Evolutionary conservation across 2,329 filamentous ascomycete genomes (phyloP).

Genomic region (Talaromyces sp.): DNA sequence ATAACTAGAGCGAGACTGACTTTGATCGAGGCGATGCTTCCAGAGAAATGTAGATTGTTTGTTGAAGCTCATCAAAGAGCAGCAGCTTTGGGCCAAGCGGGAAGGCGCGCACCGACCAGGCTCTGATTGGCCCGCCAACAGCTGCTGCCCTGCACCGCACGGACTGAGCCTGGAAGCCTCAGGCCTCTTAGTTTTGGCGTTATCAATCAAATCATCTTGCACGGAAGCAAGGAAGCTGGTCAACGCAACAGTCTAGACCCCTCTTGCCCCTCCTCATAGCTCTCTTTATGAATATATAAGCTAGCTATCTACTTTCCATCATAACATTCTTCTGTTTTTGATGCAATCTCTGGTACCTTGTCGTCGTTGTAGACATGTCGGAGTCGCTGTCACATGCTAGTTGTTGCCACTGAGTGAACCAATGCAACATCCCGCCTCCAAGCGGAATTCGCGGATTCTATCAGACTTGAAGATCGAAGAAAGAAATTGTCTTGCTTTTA

Average conservation of each 20-base stretch:
- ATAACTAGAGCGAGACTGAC: not conserved
- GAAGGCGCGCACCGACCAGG: not conserved
- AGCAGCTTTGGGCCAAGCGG: constrained; percentile 3
- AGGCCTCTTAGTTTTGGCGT: constrained; percentile 1
- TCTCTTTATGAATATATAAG: not conserved
- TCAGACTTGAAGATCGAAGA: not conserved
- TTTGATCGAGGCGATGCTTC: not conserved
- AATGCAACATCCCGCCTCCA: constrained; percentile 6
- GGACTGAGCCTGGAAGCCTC: not conserved
- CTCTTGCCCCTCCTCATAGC: not conserved
- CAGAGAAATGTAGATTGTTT: not conserved
- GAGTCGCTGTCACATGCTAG: constrained; percentile 7
- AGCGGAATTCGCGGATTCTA: not conserved
- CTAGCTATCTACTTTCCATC: not conserved
- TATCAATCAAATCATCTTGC: not conserved
- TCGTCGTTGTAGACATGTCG: not conserved
- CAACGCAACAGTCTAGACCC: not conserved
- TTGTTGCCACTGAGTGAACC: constrained; percentile 2
- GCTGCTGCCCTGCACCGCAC: not conserved
- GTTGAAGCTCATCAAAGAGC: not conserved
- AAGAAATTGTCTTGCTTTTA: not conserved
- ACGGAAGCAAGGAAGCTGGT: not conserved
- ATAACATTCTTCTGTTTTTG: not conserved
- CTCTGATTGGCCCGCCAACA: constrained; percentile 9
- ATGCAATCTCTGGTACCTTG: not conserved